These are phyloP conservation scores for Lentinula edodes DNA, from an alignment of 768 basidiomycete genomes.

Conservation along the genomic window DNA sequence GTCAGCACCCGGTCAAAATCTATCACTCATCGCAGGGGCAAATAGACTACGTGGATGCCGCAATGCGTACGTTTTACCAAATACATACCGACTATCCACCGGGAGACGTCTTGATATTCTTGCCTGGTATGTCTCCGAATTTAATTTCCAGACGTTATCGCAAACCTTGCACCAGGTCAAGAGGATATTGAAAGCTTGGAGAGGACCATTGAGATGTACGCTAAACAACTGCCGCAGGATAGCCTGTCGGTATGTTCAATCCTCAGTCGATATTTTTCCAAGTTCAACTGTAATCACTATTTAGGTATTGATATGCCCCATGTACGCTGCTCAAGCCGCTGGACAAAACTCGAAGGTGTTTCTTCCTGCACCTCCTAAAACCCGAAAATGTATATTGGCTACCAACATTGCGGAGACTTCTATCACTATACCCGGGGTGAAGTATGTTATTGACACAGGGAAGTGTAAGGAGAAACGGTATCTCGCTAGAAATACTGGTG, in stretches of 20 bases:
- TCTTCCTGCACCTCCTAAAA: slow-evolving; percentile 51
- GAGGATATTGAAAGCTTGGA: slow-evolving; percentile 93
- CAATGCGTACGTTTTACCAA: slow-evolving; percentile 90
- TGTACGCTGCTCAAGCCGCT: slow-evolving; percentile 84
- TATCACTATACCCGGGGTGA: slow-evolving; percentile 94
- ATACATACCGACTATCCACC: slow-evolving; percentile 75
- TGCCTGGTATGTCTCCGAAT: slow-evolving; percentile 54
- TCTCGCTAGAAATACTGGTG: slow-evolving; percentile 61
- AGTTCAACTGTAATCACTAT: neutral
- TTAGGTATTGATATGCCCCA: slow-evolving; percentile 70
- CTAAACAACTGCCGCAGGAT: slow-evolving; percentile 61
- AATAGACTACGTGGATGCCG: slow-evolving; percentile 82
- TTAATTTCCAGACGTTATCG: neutral
- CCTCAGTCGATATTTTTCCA: neutral
- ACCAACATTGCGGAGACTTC: slow-evolving; percentile 99
- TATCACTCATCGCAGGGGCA: slow-evolving; percentile 73
- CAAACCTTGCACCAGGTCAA: slow-evolving; percentile 50
- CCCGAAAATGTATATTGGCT: slow-evolving; percentile 88
- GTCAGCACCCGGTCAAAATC: slow-evolving; percentile 87
- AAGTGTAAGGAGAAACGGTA: slow-evolving; percentile 94
- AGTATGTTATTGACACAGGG: slow-evolving; percentile 94
- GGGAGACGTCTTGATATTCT: slow-evolving; percentile 91
- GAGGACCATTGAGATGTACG: slow-evolving; percentile 64
- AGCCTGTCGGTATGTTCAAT: slow-evolving; percentile 38
- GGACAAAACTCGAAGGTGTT: slow-evolving; percentile 79